Evolutionary conservation across 441 rosid species (phyloP).

Genomic region (Raphanus hybrid): DNA sequence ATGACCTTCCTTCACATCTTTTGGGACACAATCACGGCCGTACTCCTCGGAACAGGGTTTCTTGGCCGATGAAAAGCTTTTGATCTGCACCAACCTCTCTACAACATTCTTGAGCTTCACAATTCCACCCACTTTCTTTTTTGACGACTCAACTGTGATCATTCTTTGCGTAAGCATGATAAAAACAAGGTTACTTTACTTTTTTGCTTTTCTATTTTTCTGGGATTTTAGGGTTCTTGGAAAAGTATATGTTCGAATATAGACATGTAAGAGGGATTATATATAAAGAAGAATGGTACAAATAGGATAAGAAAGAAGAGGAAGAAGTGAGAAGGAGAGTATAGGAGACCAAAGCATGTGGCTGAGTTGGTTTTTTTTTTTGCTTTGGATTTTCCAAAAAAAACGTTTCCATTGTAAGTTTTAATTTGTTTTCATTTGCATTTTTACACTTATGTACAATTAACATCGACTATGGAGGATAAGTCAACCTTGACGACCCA

Average conservation of each 20-base stretch:
- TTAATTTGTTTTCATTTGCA: background rate
- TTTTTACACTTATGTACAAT: background rate
- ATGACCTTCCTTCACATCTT: slow-evolving; percentile 81
- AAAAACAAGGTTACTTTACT: background rate
- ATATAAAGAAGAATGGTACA: slow-evolving; percentile 34
- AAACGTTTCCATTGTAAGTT: slow-evolving; percentile 32
- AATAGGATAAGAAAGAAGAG: slow-evolving; percentile 32
- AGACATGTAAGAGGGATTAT: slow-evolving; percentile 21
- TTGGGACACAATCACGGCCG: slow-evolving; percentile 45
- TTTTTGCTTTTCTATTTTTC: background rate
- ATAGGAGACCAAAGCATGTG: slow-evolving; percentile 60
- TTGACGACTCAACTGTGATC: slow-evolving; percentile 43
- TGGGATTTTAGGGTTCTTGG: background rate
- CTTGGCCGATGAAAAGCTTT: slow-evolving; percentile 44
- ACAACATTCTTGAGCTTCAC: slow-evolving; percentile 56
- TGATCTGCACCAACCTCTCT: slow-evolving; percentile 53
- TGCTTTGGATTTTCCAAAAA: slow-evolving; percentile 36
- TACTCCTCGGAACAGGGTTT: slow-evolving; percentile 40
- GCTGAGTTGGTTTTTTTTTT: slow-evolving; percentile 26
- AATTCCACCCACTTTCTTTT: slow-evolving; percentile 49
- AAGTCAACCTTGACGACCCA: no score
- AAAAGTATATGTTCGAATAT: slow-evolving; percentile 9
- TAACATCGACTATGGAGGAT: no score
- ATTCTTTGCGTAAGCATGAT: slow-evolving; percentile 51
- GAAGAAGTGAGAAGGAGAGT: slow-evolving; percentile 32